These are phyloP conservation scores for Termitomyces heimii DNA, from an alignment of 768 basidiomycete species.

Conservation along the genomic window DNA sequence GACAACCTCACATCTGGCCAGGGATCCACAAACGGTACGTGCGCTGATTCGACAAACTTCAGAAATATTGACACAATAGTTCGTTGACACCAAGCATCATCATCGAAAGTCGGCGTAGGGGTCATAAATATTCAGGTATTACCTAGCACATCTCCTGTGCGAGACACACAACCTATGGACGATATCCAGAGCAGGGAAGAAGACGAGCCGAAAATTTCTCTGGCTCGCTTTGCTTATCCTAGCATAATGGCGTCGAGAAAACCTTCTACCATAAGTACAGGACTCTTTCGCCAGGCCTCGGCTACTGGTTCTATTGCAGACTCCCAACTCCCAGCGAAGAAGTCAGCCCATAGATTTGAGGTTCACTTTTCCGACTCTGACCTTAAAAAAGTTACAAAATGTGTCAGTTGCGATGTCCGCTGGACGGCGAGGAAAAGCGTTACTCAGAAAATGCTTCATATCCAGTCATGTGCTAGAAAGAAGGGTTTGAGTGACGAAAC, in stretches of 20 bases:
- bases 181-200: slow-evolving; percentile 21
- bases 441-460: slow-evolving; percentile 59
- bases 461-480: slow-evolving; percentile 65
- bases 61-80: neutral
- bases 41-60: neutral
- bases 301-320: slow-evolving; percentile 5
- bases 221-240: slow-evolving; percentile 37
- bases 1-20: slow-evolving; percentile 7
- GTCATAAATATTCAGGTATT: neutral
- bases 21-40: neutral
- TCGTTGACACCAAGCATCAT: neutral
- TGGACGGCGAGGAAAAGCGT: slow-evolving; percentile 71
- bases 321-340: slow-evolving; percentile 10
- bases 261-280: neutral
- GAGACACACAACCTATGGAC: neutral
- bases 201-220: slow-evolving; percentile 19
- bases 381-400: slow-evolving; percentile 44
- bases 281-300: slow-evolving; percentile 10
- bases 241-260: slow-evolving; percentile 4
- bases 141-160: neutral
- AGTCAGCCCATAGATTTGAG: slow-evolving; percentile 15
- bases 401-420: slow-evolving; percentile 54
- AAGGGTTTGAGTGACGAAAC: slow-evolving; percentile 48
- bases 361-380: slow-evolving; percentile 40
- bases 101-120: neutral